Base-by-base conservation (phyloP, 306 rosid species). In the Inga oerstediana region DNA sequence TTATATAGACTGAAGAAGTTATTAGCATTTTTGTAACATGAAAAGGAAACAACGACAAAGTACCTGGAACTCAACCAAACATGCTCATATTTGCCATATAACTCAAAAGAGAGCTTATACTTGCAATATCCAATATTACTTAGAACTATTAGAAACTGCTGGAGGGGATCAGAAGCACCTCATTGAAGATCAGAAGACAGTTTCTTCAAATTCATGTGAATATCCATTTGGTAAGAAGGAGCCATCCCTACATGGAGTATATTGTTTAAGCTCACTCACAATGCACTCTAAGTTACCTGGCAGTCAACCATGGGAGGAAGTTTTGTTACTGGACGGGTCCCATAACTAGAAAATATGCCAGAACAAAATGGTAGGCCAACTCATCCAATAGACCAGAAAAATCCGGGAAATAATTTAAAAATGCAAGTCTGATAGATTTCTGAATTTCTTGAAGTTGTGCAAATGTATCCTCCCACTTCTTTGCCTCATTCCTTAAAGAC, bases 111-210 rank as follows among this genome's bases (percentile, higher is more conserved):
- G 84, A 96, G 99, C 64, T 94, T 97, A 52, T 96, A 97, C 86
- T 92, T 96, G 91, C 99, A 97, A 86, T 89, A 92, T 85, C 99
- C 98, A 10, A 97, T 89, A 84, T 97, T 97, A 89, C 99, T 97
- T 79, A 97, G 89, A 79, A 94, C 95, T 74, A 92, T 82, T 83
- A 97, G 87, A 82, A 97, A 89, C 85, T 80, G 84, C 75, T 88
- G 94, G 84, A 92, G 99, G 66, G 99, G 97, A 89, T 91, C 89
- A 45, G 83, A 66, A 65, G 88, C 85, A 52, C 90, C 89, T 77
- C 91, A 98, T 49, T 79, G 90, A 77, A 89, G 75, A 83, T 90
- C 89, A 79, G 90, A 84, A 45, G 84, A 79, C 68, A 44, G 82
- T 90, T 70, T 91, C 93, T 83, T 85, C 92, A 20, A 83, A 88